Evolutionary conservation across 2,329 filamentous ascomycete species (phyloP).

Genomic region (Penicillium sp.): DNA sequence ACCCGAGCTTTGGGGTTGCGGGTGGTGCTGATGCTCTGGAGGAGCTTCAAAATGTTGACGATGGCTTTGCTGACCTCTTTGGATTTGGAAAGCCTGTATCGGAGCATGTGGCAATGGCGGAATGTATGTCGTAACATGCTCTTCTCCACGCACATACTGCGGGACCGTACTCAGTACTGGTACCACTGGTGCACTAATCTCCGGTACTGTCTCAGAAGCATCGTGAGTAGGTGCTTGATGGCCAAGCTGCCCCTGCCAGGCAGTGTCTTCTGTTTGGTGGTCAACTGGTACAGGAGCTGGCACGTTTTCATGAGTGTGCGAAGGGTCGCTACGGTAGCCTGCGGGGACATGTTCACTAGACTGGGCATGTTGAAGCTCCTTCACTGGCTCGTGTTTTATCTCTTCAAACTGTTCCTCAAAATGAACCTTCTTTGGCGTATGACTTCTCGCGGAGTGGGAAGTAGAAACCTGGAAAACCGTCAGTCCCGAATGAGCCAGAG

Average conservation of each 20-base stretch:
- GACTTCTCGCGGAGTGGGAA: background rate
- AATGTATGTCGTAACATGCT: constrained; percentile 41
- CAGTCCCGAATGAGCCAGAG: background rate
- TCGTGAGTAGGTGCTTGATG: constrained; percentile 4
- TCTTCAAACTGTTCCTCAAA: background rate
- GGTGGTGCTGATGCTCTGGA: constrained; percentile 1
- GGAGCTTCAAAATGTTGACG: constrained; percentile 11
- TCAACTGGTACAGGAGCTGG: constrained; percentile 2
- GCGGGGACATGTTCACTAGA: background rate
- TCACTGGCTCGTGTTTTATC: background rate
- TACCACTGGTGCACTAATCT: background rate
- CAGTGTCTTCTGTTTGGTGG: background rate
- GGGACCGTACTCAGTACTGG: constrained; percentile 43
- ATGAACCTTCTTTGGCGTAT: background rate
- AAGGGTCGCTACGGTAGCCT: background rate
- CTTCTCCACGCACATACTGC: constrained; percentile 49
- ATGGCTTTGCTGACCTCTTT: constrained; percentile 11
- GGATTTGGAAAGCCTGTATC: constrained; percentile 15
- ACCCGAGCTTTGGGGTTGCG: constrained; percentile 2
- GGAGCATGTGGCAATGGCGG: constrained; percentile 20
- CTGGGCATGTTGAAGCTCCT: constrained; percentile 9
- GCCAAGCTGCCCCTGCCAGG: background rate
- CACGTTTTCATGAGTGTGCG: constrained; percentile 3
- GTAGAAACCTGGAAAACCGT: constrained; percentile 8
- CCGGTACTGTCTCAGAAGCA: background rate